These are phyloP conservation scores for Rhodomyrtus psidioides DNA, from an alignment of 441 rosid species.

Conservation along the genomic window DNA sequence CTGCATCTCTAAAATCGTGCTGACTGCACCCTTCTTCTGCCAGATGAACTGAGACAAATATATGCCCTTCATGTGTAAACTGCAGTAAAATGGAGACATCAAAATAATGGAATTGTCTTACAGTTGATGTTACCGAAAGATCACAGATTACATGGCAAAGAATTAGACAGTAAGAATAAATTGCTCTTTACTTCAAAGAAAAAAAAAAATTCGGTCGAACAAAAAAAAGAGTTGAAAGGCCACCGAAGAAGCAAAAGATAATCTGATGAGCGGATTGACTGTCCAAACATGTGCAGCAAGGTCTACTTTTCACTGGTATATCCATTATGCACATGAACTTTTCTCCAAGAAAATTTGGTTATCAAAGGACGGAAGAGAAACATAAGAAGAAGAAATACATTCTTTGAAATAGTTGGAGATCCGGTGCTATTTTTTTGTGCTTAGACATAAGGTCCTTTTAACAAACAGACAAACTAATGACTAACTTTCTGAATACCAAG, in stretches of 20 bases:
- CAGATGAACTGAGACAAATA: slow-evolving; percentile 81
- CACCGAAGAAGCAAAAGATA: background rate
- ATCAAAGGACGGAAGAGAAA: background rate
- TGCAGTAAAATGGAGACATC: slow-evolving; percentile 20
- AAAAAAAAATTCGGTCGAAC: background rate
- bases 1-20: slow-evolving; percentile 34
- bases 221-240: background rate
- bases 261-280: background rate
- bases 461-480: background rate
- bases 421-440: background rate
- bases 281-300: background rate
- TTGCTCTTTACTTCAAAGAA: background rate
- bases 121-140: background rate
- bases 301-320: background rate
- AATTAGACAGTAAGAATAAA: background rate
- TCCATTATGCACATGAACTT: background rate
- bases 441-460: background rate
- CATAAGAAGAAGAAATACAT: background rate
- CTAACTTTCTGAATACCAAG: background rate
- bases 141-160: background rate
- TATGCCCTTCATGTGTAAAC: slow-evolving; percentile 88
- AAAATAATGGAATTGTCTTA: slow-evolving; percentile 4
- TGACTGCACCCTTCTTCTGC: slow-evolving; percentile 53
- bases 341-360: background rate
- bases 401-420: background rate